Evolutionary conservation across 2,329 filamentous ascomycete genomes (phyloP).

Genomic region (Macroventuria anomochaeta): DNA sequence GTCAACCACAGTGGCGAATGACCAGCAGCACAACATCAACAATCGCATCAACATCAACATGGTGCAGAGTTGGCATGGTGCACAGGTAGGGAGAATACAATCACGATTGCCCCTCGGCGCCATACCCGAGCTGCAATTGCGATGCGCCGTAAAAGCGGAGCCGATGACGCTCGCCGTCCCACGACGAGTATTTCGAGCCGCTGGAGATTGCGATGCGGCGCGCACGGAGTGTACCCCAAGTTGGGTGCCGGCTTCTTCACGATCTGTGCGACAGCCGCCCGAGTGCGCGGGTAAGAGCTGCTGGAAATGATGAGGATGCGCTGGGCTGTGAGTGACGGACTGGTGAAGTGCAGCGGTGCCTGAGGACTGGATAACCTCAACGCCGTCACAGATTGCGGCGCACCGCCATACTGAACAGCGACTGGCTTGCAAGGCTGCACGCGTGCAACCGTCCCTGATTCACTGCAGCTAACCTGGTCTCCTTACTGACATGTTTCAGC

Average conservation of each 20-base stretch:
- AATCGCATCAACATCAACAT: constrained; percentile 6
- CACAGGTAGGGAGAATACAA: constrained; percentile 7
- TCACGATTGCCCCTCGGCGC: constrained; percentile 12
- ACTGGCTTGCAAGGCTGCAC: constrained; percentile 30
- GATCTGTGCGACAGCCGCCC: constrained; percentile 5
- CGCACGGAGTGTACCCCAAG: constrained; percentile 15
- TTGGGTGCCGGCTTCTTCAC: constrained; percentile 6
- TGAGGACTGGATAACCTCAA: constrained; percentile 18
- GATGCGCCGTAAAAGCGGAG: constrained; percentile 18
- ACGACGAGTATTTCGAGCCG: constrained; percentile 2
- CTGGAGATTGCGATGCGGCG: constrained; percentile 18
- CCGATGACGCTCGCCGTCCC: constrained; percentile 10
- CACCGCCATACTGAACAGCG: constrained; percentile 18
- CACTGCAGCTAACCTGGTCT: constrained; percentile 16
- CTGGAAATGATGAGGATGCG: constrained; percentile 2
- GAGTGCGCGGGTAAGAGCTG: constrained; percentile 1
- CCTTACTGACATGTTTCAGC: constrained; percentile 45
- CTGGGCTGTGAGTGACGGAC: constrained; percentile 7
- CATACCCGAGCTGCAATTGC: constrained; percentile 16
- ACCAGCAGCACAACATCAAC: constrained; percentile 6
- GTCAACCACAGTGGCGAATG: not conserved
- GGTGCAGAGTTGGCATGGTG: constrained; percentile 12
- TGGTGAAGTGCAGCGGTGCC: constrained; percentile 17
- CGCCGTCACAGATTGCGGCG: constrained; percentile 24
- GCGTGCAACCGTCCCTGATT: constrained; percentile 22